These are phyloP conservation scores for Diaporthe batatas DNA, from an alignment of 2,329 filamentous ascomycete genomes.

Conservation along the genomic window DNA sequence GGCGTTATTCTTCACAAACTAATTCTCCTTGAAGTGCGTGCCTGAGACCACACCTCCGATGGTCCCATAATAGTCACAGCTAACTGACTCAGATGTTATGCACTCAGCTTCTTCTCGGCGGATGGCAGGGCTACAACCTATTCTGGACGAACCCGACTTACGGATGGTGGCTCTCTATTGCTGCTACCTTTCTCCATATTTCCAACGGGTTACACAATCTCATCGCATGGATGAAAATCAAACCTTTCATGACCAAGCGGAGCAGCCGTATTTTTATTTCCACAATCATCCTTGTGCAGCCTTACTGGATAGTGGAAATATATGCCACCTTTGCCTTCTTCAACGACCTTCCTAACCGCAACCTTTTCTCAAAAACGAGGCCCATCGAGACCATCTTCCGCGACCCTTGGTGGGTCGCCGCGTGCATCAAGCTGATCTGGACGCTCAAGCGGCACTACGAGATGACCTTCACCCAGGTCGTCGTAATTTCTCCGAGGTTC, in stretches of 20 bases:
- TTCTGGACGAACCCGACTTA: constrained; percentile 58
- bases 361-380: constrained; percentile 33
- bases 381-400: constrained; percentile 44
- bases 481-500: constrained; percentile 73
- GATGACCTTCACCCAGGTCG: constrained; percentile 68
- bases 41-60: constrained; percentile 71
- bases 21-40: constrained; percentile 60
- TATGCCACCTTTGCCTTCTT: constrained; percentile 76
- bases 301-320: constrained; percentile 75
- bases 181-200: constrained; percentile 71
- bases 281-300: constrained; percentile 69
- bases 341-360: constrained; percentile 39
- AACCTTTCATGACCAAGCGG: constrained; percentile 66
- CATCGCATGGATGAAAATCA: constrained; percentile 76
- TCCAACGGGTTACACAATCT: constrained; percentile 76
- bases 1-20: constrained; percentile 63
- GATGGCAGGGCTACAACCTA: constrained; percentile 50
- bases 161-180: constrained; percentile 74
- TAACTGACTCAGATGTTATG: constrained; percentile 41
- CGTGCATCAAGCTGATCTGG: constrained; percentile 70
- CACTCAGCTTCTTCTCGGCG: constrained; percentile 38
- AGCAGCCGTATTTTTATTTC: constrained; percentile 69
- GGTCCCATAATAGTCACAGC: constrained; percentile 57
- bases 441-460: constrained; percentile 74
- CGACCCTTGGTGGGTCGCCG: constrained; percentile 79